Conservation (phyloP, 225 moss, liverwort and hornwort genomes). For the Polytrichum commune region DNA sequence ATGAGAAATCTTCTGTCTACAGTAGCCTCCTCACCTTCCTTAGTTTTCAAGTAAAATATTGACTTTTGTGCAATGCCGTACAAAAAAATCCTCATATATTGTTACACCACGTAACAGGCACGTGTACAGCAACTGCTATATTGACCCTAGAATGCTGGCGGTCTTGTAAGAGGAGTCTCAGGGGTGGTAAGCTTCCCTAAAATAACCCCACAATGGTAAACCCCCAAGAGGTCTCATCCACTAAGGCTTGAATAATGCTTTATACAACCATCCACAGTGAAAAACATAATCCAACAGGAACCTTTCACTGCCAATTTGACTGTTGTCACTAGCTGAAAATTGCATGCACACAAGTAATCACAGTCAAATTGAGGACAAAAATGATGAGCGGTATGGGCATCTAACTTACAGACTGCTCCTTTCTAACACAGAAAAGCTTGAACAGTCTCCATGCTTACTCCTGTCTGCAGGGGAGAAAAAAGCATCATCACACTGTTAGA, state of each 20-base stretch:
- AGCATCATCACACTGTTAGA: neutral
- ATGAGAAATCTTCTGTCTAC: no score
- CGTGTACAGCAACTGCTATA: neutral
- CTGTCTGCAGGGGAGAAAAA: neutral
- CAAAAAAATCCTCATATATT: no score
- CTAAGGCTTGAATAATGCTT: neutral
- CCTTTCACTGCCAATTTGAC: neutral
- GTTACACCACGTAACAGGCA: neutral
- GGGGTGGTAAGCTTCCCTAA: neutral
- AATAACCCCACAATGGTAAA: neutral
- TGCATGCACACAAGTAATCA: neutral
- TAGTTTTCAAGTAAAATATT: no score
- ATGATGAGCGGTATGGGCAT: neutral
- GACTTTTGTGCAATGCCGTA: no score
- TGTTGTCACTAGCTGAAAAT: neutral
- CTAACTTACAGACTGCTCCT: neutral
- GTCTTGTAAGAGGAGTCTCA: neutral
- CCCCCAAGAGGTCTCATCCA: neutral
- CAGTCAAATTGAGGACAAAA: neutral
- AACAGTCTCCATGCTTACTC: neutral
- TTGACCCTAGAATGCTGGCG: neutral
- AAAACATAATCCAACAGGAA: neutral
- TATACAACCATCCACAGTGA: constrained; percentile 3
- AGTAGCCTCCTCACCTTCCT: no score
- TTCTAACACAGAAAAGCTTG: neutral